These are phyloP conservation scores for Pichia rugopelliculosa DNA, from an alignment of 805 yeast species.

Conservation along the genomic window DNA sequence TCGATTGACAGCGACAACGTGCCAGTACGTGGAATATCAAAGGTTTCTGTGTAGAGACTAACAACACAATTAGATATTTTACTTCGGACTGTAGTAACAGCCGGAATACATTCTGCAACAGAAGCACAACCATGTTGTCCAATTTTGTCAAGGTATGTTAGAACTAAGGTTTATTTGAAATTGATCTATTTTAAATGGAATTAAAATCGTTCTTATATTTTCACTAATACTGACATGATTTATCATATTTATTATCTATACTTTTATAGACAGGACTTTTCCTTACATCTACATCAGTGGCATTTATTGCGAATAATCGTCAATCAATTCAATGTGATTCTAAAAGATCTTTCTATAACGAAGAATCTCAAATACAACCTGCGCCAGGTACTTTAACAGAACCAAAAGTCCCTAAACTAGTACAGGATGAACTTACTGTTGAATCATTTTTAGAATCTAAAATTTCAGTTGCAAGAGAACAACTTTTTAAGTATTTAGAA, in stretches of 20 bases:
- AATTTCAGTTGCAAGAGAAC: constrained; percentile 42
- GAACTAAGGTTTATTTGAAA: neutral
- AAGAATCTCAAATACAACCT: constrained; percentile 12
- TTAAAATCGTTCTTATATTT: neutral
- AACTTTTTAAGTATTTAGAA: constrained; percentile 29
- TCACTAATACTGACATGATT: neutral
- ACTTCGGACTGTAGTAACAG: too few relatives aligned
- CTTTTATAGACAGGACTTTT: constrained; percentile 7
- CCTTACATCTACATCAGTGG: constrained; percentile 3
- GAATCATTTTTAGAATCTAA: constrained; percentile 36
- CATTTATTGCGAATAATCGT: neutral
- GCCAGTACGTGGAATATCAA: neutral
- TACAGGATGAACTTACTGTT: constrained; percentile 9
- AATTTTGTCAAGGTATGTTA: neutral
- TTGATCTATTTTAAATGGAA: neutral
- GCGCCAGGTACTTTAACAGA: constrained; percentile 19
- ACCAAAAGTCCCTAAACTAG: constrained; percentile 16
- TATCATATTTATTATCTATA: neutral
- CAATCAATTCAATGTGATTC: constrained; percentile 17
- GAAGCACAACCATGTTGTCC: neutral
- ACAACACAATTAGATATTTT: too few relatives aligned
- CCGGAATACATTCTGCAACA: neutral
- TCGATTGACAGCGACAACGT: neutral
- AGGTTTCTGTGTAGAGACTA: too few relatives aligned
- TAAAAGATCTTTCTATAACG: constrained; percentile 24